Conservation (phyloP, 2,329 filamentous ascomycete genomes). For the Alternaria dauci region DNA sequence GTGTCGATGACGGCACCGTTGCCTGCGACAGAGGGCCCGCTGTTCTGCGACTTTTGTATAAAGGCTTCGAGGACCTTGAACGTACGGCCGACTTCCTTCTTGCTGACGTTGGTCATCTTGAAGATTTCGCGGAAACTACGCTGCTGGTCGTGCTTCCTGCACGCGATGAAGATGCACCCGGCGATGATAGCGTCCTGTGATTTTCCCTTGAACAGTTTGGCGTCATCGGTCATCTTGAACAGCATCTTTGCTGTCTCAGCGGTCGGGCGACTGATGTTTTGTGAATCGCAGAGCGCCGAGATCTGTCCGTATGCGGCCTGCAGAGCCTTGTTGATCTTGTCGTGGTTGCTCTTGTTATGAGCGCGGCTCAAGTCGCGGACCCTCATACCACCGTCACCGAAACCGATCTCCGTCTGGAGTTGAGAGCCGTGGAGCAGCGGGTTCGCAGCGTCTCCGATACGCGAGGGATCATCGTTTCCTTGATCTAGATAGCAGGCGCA, state of each 20-base stretch:
- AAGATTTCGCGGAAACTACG: conserved; percentile 96
- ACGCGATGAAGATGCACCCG: conserved; percentile 96
- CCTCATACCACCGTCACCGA: conserved; percentile 75
- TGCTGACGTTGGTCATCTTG: conserved; percentile 88
- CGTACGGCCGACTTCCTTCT: conserved; percentile 96
- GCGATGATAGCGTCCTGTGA: conserved; percentile 92
- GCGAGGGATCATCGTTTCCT: conserved; percentile 93
- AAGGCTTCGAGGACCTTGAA: conserved; percentile 94
- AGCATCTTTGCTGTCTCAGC: conserved; percentile 92
- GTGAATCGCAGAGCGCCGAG: conserved; percentile 77
- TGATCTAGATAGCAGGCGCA: conserved; percentile 62
- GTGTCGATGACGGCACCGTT: conserved; percentile 58
- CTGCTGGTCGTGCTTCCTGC: conserved; percentile 84
- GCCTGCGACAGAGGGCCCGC: conserved; percentile 33
- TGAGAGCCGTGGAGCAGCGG: conserved; percentile 89
- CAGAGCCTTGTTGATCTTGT: conserved; percentile 84
- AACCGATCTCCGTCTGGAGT: conserved; percentile 87
- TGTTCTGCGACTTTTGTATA: conserved; percentile 69
- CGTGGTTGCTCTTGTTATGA: conserved; percentile 80
- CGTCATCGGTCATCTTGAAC: conserved; percentile 93
- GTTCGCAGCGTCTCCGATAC: conserved; percentile 95
- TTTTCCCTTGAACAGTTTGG: conserved; percentile 94
- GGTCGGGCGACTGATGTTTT: conserved; percentile 75
- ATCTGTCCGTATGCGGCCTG: conserved; percentile 89
- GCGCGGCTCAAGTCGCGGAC: conserved; percentile 80